A percentile compares a stretch with the other conserved stretches of the same genome.
phyloP scores from a whole-genome alignment of 1,284 basidiomycete species.

The Spongispora temasekensis region DNA sequence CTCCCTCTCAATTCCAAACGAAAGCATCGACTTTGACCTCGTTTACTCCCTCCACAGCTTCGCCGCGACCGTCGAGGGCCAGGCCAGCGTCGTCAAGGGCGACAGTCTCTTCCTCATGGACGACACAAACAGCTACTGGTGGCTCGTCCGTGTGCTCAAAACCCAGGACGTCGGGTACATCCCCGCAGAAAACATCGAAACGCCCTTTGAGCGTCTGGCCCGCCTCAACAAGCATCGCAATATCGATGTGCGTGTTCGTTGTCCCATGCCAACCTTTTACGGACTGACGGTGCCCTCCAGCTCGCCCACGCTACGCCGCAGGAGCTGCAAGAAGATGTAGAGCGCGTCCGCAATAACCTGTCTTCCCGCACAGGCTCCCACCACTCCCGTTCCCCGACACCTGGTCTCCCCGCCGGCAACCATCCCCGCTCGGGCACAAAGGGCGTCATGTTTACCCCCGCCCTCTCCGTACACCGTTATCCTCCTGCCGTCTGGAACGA shows the following conservation, averaged over 20 bases:
- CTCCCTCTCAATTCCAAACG: conserved; percentile 83
- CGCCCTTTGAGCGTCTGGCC: conserved; percentile 94
- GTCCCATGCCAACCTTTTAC: neutral
- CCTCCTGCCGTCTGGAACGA: conserved; percentile 82
- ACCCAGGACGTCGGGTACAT: conserved; percentile 99
- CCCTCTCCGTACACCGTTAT: conserved; percentile 66
- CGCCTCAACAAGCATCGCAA: conserved; percentile 97
- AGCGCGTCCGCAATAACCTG: conserved; percentile 54
- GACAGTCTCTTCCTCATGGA: conserved; percentile 94
- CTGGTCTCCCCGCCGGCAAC: conserved; percentile 28
- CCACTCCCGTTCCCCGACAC: conserved; percentile 51
- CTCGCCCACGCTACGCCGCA: conserved; percentile 74
- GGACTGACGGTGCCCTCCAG: conserved; percentile 38
- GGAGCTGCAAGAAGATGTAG: conserved; percentile 58
- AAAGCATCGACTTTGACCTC: conserved; percentile 88
- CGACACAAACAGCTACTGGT: conserved; percentile 98
- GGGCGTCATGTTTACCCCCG: conserved; percentile 60
- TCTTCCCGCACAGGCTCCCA: conserved; percentile 48
- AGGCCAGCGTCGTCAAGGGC: conserved; percentile 95
- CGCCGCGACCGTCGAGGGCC: conserved; percentile 93
- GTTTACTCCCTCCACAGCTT: conserved; percentile 92
- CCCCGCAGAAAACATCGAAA: conserved; percentile 99
- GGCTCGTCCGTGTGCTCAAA: conserved; percentile 95
- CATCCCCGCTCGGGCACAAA: conserved; percentile 31
- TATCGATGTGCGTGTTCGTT: conserved; percentile 74